Conservation (phyloP, 148 eudicot species). For the Dianthus caryophyllus region DNA sequence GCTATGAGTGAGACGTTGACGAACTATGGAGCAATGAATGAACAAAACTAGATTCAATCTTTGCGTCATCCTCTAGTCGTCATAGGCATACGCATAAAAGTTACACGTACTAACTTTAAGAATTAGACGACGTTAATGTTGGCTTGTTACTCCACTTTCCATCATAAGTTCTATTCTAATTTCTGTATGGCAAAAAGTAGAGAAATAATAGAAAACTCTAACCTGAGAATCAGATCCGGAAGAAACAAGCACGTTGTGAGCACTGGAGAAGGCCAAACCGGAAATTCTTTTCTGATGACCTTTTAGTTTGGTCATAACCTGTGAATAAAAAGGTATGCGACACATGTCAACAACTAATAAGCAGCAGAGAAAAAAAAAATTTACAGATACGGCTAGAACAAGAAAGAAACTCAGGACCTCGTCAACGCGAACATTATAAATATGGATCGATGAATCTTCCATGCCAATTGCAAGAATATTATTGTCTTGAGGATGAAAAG, state of each 20-base stretch:
- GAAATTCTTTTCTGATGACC: conserved; percentile 81
- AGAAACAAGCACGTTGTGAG: conserved; percentile 66
- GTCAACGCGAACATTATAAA: conserved; percentile 76
- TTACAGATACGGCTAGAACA: not conserved
- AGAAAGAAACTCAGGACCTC: conserved; percentile 41
- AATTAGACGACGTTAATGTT: not conserved
- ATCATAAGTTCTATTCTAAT: not conserved
- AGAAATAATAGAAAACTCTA: not conserved
- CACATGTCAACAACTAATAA: not conserved
- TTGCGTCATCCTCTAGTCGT: too few relatives aligned
- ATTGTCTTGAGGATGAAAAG: conserved; percentile 82
- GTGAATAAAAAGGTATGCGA: conserved; percentile 4
- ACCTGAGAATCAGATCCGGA: conserved; percentile 90
- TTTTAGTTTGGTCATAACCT: conserved; percentile 65
- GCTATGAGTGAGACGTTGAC: too few relatives aligned
- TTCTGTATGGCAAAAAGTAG: not conserved
- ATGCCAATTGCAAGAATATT: conserved; percentile 85
- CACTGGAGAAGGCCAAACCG: conserved; percentile 69
- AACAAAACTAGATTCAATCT: too few relatives aligned
- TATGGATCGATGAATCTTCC: conserved; percentile 84
- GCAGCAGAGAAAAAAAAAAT: not conserved
- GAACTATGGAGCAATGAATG: too few relatives aligned
- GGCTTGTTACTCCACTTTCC: not conserved
- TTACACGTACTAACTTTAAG: not conserved
- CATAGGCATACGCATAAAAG: not conserved